Evolutionary conservation across 75 land plant genomes (phyloP).

Genomic region (Chamaecyparis obtusa): DNA sequence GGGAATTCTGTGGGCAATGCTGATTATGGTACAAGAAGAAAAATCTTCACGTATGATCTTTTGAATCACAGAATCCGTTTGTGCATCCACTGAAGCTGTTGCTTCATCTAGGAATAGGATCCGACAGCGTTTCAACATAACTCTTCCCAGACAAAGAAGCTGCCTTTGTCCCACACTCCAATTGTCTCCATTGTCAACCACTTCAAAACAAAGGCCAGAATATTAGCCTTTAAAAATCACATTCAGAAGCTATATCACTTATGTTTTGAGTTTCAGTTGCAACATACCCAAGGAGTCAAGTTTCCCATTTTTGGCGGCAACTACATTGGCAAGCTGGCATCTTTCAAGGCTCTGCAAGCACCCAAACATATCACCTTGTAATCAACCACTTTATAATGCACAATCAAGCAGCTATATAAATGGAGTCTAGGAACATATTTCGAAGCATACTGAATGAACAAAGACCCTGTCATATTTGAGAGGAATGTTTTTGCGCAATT

Average conservation of each 20-base stretch:
- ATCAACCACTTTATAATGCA: constrained; percentile 3
- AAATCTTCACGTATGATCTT: constrained; percentile 49
- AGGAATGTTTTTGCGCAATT: background rate
- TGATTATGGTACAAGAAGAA: constrained; percentile 39
- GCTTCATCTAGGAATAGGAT: constrained; percentile 75
- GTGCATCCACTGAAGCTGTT: constrained; percentile 73
- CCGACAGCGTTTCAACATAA: constrained; percentile 52
- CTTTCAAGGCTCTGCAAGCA: constrained; percentile 77
- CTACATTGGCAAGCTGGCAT: constrained; percentile 84
- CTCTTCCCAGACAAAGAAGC: constrained; percentile 67
- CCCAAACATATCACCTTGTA: background rate
- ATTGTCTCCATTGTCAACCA: constrained; percentile 69
- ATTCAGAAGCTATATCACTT: background rate
- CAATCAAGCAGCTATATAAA: background rate
- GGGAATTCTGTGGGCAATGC: constrained; percentile 57
- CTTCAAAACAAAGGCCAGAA: constrained; percentile 15
- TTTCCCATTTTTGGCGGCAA: constrained; percentile 62
- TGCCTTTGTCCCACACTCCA: constrained; percentile 84
- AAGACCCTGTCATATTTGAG: background rate
- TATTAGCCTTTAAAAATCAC: background rate
- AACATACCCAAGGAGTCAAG: constrained; percentile 57
- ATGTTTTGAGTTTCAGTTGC: background rate
- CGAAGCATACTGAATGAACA: background rate
- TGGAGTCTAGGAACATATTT: background rate
- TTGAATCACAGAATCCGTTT: constrained; percentile 62